Evolutionary conservation across 2,329 filamentous ascomycete species (phyloP).

Genomic region (Neocucurbitaria cava): DNA sequence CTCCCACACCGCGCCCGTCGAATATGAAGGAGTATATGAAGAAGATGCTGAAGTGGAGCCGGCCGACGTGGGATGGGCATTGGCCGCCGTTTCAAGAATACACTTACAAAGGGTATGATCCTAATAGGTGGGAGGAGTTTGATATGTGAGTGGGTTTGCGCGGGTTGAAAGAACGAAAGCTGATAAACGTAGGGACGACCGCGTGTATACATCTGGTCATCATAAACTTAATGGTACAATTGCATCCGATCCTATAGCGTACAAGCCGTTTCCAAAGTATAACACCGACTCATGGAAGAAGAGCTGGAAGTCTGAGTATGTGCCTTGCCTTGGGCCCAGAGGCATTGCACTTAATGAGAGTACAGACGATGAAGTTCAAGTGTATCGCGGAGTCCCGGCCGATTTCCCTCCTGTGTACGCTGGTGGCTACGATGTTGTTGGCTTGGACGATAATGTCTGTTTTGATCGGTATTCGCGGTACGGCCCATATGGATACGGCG

Average conservation of each 20-base stretch:
- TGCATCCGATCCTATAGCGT: slow-evolving; percentile 59
- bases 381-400: slow-evolving; percentile 64
- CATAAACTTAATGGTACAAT: slow-evolving; percentile 34
- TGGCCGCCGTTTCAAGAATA: slow-evolving; percentile 56
- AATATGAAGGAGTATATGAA: slow-evolving; percentile 49
- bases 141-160: slow-evolving; percentile 32
- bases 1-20: slow-evolving; percentile 22
- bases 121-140: slow-evolving; percentile 58
- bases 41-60: slow-evolving; percentile 52
- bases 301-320: slow-evolving; percentile 64
- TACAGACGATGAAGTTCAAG: slow-evolving; percentile 68
- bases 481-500: slow-evolving; percentile 64
- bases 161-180: background rate
- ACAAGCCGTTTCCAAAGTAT: slow-evolving; percentile 76
- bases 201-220: slow-evolving; percentile 48
- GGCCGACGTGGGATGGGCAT: slow-evolving; percentile 48
- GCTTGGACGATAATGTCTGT: slow-evolving; percentile 62
- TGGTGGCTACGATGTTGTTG: slow-evolving; percentile 49
- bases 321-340: slow-evolving; percentile 69
- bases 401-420: slow-evolving; percentile 46
- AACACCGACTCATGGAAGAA: slow-evolving; percentile 67
- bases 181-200: slow-evolving; percentile 42
- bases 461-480: slow-evolving; percentile 65
- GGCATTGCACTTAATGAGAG: slow-evolving; percentile 60
- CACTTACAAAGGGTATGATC: slow-evolving; percentile 52